Conservation (phyloP, 495 filamentous ascomycete genomes). For the Gamarada debralockiae region DNA sequence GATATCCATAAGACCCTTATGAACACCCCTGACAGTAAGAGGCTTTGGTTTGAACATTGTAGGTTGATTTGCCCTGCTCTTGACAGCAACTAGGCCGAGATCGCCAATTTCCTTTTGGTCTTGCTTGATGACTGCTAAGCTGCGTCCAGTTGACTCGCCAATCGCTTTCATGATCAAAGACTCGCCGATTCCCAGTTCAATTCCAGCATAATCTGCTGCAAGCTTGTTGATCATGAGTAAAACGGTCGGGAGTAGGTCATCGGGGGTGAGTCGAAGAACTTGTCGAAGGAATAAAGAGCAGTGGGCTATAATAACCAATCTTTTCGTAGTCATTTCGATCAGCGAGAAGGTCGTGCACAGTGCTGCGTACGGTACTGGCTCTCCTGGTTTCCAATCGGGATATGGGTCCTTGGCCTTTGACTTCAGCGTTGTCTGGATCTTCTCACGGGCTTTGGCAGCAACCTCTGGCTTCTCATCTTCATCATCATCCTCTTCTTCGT, state of each 20-base stretch:
- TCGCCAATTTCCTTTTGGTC: constrained; percentile 97
- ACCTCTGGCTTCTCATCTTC: constrained; percentile 74
- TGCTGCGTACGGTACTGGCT: constrained; percentile 90
- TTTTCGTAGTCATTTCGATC: constrained; percentile 89
- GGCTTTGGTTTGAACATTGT: constrained; percentile 98
- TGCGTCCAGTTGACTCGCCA: constrained; percentile 88
- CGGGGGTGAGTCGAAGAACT: constrained; percentile 84
- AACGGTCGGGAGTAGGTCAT: constrained; percentile 81
- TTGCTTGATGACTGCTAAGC: constrained; percentile 78
- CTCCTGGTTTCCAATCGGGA: constrained; percentile 87
- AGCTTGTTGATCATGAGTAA: constrained; percentile 97
- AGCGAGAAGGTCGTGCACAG: constrained; percentile 92
- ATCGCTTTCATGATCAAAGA: constrained; percentile 98
- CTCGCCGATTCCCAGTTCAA: constrained; percentile 95
- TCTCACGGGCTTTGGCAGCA: constrained; percentile 73
- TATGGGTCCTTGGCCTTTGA: constrained; percentile 71
- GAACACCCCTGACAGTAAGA: constrained; percentile 80
- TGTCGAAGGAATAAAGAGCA: constrained; percentile 90
- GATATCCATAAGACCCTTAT: constrained; percentile 83
- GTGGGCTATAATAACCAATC: constrained; percentile 78
- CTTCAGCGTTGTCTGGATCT: constrained; percentile 74
- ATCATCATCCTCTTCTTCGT: constrained; percentile 40
- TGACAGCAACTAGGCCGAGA: constrained; percentile 88
- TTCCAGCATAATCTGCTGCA: constrained; percentile 91
- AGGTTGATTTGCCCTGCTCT: constrained; percentile 87